These are phyloP conservation scores for Kokia cookei DNA, from an alignment of 441 rosid genomes.

Conservation along the genomic window DNA sequence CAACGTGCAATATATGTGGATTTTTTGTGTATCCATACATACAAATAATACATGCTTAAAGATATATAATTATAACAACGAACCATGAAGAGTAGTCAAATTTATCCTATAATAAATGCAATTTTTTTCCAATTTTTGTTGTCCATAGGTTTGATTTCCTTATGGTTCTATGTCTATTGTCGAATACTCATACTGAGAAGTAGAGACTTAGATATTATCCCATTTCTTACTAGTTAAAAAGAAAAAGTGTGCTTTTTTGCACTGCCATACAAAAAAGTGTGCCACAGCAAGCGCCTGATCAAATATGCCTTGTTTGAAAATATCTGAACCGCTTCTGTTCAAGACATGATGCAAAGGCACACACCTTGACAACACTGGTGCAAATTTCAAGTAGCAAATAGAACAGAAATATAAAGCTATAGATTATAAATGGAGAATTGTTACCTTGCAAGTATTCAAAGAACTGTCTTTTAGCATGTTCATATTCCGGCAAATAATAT, in stretches of 20 bases:
- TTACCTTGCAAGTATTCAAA: conserved; percentile 81
- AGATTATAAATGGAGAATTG: background rate
- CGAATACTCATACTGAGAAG: background rate
- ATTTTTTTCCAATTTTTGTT: background rate
- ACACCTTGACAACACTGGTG: background rate
- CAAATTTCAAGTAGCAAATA: background rate
- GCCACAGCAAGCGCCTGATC: background rate
- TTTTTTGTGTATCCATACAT: background rate
- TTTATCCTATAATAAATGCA: background rate
- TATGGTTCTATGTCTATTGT: background rate
- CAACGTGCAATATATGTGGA: background rate
- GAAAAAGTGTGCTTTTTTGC: background rate
- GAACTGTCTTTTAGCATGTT: conserved; percentile 62
- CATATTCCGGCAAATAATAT: conserved; percentile 58
- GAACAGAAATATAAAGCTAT: background rate
- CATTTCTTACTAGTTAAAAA: background rate
- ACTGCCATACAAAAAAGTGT: background rate
- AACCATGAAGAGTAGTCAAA: background rate
- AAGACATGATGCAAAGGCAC: background rate
- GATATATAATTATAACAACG: background rate
- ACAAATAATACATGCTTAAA: background rate
- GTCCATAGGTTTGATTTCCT: background rate
- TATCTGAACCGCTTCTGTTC: background rate
- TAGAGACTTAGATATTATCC: background rate
- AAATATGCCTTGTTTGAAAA: background rate